These are phyloP conservation scores for Tieghemiomyces parasiticus DNA, from an alignment of 192 early-diverging fungal species.

Conservation along the genomic window DNA sequence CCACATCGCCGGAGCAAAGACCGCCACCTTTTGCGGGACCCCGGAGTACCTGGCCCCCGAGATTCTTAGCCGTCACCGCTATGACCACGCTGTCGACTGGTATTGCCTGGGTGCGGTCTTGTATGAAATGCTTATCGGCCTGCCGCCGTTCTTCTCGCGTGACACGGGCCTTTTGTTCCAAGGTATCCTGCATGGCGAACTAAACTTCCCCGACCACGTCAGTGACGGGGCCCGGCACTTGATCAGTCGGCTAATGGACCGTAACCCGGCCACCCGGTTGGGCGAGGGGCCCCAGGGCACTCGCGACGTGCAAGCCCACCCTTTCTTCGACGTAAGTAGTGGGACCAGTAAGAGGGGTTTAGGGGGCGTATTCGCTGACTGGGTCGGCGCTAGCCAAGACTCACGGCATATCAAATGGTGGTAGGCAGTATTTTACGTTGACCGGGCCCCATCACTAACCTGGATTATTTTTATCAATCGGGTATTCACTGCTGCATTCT, in stretches of 20 bases:
- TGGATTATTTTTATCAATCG: no score
- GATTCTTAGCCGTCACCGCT: constrained; percentile 43
- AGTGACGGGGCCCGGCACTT: constrained; percentile 24
- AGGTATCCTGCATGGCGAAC: constrained; percentile 23
- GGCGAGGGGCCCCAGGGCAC: constrained; percentile 41
- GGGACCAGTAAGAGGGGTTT: no score
- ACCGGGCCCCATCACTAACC: no score
- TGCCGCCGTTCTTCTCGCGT: constrained; percentile 44
- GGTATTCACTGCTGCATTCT: no score
- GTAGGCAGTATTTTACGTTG: no score
- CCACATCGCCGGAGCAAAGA: constrained; percentile 40
- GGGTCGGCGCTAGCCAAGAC: no score
- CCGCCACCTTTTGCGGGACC: constrained; percentile 63
- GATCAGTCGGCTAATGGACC: constrained; percentile 38
- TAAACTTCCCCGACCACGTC: constrained; percentile 20
- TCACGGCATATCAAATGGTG: no score
- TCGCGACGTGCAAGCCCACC: constrained; percentile 40
- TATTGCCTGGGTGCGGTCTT: constrained; percentile 62
- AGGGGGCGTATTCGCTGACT: no score
- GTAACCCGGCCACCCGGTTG: constrained; percentile 41
- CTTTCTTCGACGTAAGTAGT: constrained; percentile 31
- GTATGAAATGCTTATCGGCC: constrained; percentile 44
- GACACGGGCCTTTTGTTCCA: constrained; percentile 29
- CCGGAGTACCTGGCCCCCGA: constrained; percentile 63
- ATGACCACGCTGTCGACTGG: constrained; percentile 58